phyloP scores from a whole-genome alignment of 371 early-diverging fungal species.

The Lichtheimia corymbifera region DNA sequence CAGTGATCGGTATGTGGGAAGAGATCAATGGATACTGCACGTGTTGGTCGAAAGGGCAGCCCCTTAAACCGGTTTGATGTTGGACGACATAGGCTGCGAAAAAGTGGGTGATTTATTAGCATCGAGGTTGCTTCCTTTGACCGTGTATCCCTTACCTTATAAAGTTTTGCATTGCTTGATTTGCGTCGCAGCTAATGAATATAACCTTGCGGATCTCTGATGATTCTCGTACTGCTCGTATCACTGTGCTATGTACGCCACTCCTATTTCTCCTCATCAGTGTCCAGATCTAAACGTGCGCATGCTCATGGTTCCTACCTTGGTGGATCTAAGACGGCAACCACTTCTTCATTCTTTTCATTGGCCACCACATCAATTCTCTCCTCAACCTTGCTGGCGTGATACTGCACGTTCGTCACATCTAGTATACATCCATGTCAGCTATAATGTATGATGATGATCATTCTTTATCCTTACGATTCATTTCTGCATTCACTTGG shows the following conservation, averaged over 20 bases:
- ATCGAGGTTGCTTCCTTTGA: background rate
- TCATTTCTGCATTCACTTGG: slow-evolving; percentile 64
- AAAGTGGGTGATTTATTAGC: slow-evolving; percentile 5
- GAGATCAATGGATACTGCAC: slow-evolving; percentile 71
- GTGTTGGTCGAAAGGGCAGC: slow-evolving; percentile 61
- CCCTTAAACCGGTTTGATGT: slow-evolving; percentile 60
- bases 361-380: slow-evolving; percentile 49
- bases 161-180: slow-evolving; percentile 67
- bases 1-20: slow-evolving; percentile 81
- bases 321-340: slow-evolving; percentile 83
- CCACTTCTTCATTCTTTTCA: slow-evolving; percentile 38
- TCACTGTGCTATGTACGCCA: slow-evolving; percentile 69
- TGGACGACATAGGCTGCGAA: slow-evolving; percentile 57
- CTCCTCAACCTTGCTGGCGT: slow-evolving; percentile 68
- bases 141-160: slow-evolving; percentile 53
- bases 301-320: slow-evolving; percentile 35
- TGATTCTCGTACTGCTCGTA: slow-evolving; percentile 65
- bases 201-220: slow-evolving; percentile 60
- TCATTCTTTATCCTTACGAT: slow-evolving; percentile 48
- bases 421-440: slow-evolving; percentile 16
- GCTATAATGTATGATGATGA: background rate
- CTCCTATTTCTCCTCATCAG: slow-evolving; percentile 21
- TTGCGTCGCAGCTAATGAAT: slow-evolving; percentile 77
- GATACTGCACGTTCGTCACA: slow-evolving; percentile 58
- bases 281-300: background rate